Percentiles rank a stretch among this genome's conserved stretches.
Conservation (phyloP, 2,329 filamentous ascomycete genomes). For the Blastomyces percursus region DNA sequence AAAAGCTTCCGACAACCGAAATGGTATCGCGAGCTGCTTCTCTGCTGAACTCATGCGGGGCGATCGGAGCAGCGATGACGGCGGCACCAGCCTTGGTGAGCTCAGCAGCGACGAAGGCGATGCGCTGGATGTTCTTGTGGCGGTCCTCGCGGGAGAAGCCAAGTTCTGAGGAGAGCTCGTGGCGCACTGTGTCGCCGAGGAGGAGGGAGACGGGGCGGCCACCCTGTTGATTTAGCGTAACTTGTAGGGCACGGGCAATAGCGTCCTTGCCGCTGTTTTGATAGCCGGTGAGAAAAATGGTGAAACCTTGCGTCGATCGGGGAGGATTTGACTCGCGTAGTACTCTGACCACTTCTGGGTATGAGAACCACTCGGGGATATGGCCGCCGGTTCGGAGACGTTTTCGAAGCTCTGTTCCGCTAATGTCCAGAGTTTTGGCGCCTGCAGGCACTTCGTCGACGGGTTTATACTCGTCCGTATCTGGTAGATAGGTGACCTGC, state of each 20-base stretch:
- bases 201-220: conserved; percentile 89
- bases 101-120: conserved; percentile 91
- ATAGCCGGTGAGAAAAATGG: conserved; percentile 94
- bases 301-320: conserved; percentile 87
- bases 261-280: conserved; percentile 96
- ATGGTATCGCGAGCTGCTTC: conserved; percentile 71
- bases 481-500: conserved; percentile 98
- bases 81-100: conserved; percentile 85
- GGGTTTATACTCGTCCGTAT: conserved; percentile 91
- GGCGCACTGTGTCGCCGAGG: conserved; percentile 87
- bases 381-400: conserved; percentile 84
- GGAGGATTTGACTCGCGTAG: conserved; percentile 93
- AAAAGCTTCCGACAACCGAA: conserved; percentile 72
- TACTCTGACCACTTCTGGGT: conserved; percentile 94
- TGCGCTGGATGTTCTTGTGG: conserved; percentile 87
- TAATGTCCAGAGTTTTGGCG: conserved; percentile 78
- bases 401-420: conserved; percentile 78
- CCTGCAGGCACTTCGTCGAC: conserved; percentile 79
- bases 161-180: conserved; percentile 86
- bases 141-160: conserved; percentile 91
- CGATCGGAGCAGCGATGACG: conserved; percentile 93
- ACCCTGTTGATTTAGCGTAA: conserved; percentile 95
- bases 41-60: conserved; percentile 74
- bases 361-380: conserved; percentile 99
- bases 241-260: conserved; percentile 87